Evolutionary conservation across 208 protist genomes (phyloP), one percentile per base, ranked within the genome.

Genomic region (Leishmania lainsoni): DNA sequence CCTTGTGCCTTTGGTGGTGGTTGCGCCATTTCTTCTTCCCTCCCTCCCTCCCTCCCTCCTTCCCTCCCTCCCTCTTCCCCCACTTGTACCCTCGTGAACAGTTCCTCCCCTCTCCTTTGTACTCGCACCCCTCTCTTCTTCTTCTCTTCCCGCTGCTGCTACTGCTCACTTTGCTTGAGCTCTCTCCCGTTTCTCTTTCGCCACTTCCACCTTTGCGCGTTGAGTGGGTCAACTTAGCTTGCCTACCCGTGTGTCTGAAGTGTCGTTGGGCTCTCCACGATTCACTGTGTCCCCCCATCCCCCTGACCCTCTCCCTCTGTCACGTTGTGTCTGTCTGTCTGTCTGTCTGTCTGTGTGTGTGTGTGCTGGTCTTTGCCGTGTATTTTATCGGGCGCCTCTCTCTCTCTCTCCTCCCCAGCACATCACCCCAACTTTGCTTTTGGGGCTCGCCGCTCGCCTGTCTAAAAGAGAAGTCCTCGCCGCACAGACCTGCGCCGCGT

Each of bases 31-130:
- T 61, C 56, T n/a, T 5, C 8, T 16, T 39, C 35, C 35, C 35
- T 39, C 52, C 35, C 35, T 39, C 35, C 35, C 52, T 22, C 52
- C 16, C 14, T 58, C 54, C 54, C 26, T 10, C 56, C 5, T 22
- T 0, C 26, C 0, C 56, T 61, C 56, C 3, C 29, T 22, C 20
- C 17, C 51, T 8, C 29, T 29, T 42, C 9, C 70, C 73, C 29
- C 42, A 26, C 29, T 63, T 65, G 56, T 48, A 39, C 73, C 73
- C 29, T 75, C 71, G 26, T 35, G 45, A 72, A 49, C 78, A 83
- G 14, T 52, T 83, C 56, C 65, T 61, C 71, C 58, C 16, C 51
- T 59, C 29, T 45, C 58, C 17, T 78, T 10, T 61, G 5, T 68
- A 26, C 32, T 42, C 45, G n/a, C 22, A 42, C 39, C 61, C 52